These are phyloP conservation scores for Aspergillus unguis DNA, from an alignment of 2,329 filamentous ascomycete species.

Conservation along the genomic window DNA sequence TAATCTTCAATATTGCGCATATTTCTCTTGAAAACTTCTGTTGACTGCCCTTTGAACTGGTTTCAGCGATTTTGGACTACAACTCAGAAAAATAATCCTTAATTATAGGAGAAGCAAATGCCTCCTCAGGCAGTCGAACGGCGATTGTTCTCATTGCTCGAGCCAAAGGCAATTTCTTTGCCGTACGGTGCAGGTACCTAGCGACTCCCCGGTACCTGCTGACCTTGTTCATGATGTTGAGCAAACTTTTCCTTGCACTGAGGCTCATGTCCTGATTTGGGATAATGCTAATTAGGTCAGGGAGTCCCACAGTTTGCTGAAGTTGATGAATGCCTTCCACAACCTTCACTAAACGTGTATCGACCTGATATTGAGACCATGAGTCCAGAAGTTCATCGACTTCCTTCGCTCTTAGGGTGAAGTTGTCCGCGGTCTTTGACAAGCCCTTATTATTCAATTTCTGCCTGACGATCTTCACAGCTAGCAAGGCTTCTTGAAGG, in stretches of 20 bases:
- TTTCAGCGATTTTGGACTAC: constrained; percentile 10
- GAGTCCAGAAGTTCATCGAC: constrained; percentile 23
- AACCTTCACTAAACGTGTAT: constrained; percentile 21
- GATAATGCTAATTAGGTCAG: constrained; percentile 21
- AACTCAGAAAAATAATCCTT: constrained; percentile 3
- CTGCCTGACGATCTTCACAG: constrained; percentile 1
- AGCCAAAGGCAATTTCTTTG: constrained; percentile 30
- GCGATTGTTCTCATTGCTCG: constrained; percentile 27
- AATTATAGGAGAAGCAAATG: constrained; percentile 19
- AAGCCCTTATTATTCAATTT: background rate
- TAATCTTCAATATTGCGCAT: background rate
- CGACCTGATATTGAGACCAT: constrained; percentile 27
- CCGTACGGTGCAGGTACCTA: constrained; percentile 30
- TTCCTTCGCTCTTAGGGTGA: constrained; percentile 21
- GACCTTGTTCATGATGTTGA: constrained; percentile 37
- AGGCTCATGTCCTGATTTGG: constrained; percentile 19
- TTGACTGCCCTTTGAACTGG: constrained; percentile 9
- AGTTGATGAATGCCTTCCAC: constrained; percentile 30
- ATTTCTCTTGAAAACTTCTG: constrained; percentile 4
- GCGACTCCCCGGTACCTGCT: constrained; percentile 39
- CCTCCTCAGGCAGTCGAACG: constrained; percentile 28
- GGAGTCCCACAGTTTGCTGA: constrained; percentile 14
- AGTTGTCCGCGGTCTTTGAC: background rate
- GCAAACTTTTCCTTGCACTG: constrained; percentile 18
- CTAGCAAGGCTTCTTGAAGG: constrained; percentile 11